Evolutionary conservation across 2,329 filamentous ascomycete genomes (phyloP), one percentile per base, ranked within the genome.

Genomic region (Trichoderma atroviride): DNA sequence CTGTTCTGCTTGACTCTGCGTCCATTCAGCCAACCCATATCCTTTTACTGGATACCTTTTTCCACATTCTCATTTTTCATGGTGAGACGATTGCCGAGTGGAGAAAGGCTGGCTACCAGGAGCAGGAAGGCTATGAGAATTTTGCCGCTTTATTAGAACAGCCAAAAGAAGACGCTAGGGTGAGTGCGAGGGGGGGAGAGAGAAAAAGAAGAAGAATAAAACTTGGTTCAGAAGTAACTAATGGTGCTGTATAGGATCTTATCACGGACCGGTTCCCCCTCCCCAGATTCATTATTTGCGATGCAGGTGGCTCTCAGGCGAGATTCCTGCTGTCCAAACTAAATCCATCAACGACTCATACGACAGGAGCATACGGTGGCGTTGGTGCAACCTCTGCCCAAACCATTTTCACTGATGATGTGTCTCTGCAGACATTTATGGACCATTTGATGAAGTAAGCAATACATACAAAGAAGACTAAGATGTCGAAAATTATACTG

Each of bases 51-150:
- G 96, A 99, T 77, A 98, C 96, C 0, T 99, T 99, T 85, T 99
- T 99, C 88, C 96, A 99, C 80, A 99, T 99, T 71, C 88, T 99
- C 68, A 99, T 99, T 75, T 99, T 98, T 88, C 94, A 99, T 76
- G 96, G 96, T 72, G 95, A 99, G 84, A 98, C 95, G 0, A 92
- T 98, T 80, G 96, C 96, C 0, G 94, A 97, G 79, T 99, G 96
- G 96, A 90, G 94, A 73, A 98, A 99, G 81, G 94, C 94, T 22
- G 96, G 96, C 1, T 99, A 99, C 78, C 96, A 99, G 75, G 94
- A 97, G 2, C 95, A 98, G 80, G 95, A 97, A 78, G 96, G 96
- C 11, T 99, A 99, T 77, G 96, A 98, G 81, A 98, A 97, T 81
- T 97, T 99, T 82, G 91, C 91, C 61, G 82, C 89, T 37, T 85